Evolutionary conservation across 2,329 filamentous ascomycete species (phyloP), one percentile per base, ranked within the genome.

Genomic region (Chaetomium olivaceum): DNA sequence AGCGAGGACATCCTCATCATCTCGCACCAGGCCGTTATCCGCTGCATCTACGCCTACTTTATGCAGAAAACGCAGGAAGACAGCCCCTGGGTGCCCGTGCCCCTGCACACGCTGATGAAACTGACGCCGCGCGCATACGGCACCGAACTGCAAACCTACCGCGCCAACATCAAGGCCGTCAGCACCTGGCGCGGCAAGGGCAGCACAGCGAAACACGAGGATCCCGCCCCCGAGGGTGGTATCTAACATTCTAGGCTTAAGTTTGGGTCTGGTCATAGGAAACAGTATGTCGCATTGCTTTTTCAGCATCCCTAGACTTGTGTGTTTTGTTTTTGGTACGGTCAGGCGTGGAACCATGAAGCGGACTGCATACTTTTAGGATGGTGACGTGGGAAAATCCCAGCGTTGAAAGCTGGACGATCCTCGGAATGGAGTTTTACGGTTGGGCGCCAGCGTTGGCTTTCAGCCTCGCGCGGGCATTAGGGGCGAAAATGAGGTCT

Each of bases 41-140:
- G 95, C 66, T 99, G 95, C 82, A 97, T 99, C 73, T 99, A 98
- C 76, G 92, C 95, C 33, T 99, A 99, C 79, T 99, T 98, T 78
- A 97, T 97, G 91, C 96, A 98, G 74, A 92, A 95, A 74, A 90
- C 92, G 62, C 95, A 98, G 78, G 89, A 93, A 72, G 87, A 92
- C 79, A 95, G 91, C 71, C 95, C 95, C 0, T 99, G 95, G 95
- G 97, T 98, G 91, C 94, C 97, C 74, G 95, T 99, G 9, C 95
- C 95, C 7, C 83, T 99, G 67, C 95, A 99, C 77, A 97, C 92
- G 9, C 83, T 99, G 57, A 98, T 99, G 80, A 97, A 97, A 80
- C 84, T 99, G 60, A 98, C 95, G 6, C 95, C 95, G 2, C 88
- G 92, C 67, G 95, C 95, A 8, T 99, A 99, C 77, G 91, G 91